Percentiles rank a stretch among this genome's conserved stretches.
These are phyloP conservation scores for Arctostaphylos glauca DNA, from an alignment of 148 eudicot species.

Conservation along the genomic window DNA sequence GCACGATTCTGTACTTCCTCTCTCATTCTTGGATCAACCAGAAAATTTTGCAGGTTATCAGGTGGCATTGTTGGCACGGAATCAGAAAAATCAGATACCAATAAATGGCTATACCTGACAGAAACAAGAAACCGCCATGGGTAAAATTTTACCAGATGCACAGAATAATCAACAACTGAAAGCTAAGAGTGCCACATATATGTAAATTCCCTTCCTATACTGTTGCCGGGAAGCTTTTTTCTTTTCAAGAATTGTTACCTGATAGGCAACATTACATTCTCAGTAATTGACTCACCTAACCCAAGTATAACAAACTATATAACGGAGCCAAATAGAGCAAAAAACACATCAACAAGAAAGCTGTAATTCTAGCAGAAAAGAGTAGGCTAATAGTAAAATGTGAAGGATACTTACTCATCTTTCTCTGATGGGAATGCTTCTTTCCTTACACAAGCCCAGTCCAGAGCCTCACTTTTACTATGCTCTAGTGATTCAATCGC, in stretches of 20 bases:
- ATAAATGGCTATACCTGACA: constrained; percentile 67
- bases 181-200: not conserved
- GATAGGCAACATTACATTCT: not conserved
- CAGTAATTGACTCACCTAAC: not conserved
- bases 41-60: constrained; percentile 79
- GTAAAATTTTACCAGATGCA: not conserved
- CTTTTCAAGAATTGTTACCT: no score
- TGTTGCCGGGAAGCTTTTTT: not conserved
- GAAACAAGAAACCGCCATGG: constrained; percentile 15
- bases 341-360: not conserved
- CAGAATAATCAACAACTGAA: not conserved
- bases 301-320: not conserved
- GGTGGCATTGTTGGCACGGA: constrained; percentile 81
- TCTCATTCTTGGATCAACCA: constrained; percentile 64
- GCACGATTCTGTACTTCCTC: constrained; percentile 44
- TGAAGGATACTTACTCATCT: constrained; percentile 65
- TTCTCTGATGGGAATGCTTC: constrained; percentile 84
- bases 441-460: constrained; percentile 92
- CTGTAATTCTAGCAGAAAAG: not conserved
- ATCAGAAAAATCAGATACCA: constrained; percentile 90
- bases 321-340: not conserved
- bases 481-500: constrained; percentile 59
- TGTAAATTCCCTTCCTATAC: not conserved
- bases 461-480: constrained; percentile 55
- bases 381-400: not conserved